These are phyloP conservation scores for Ilex aquifolium DNA, from an alignment of 257 asterid species.

Conservation along the genomic window DNA sequence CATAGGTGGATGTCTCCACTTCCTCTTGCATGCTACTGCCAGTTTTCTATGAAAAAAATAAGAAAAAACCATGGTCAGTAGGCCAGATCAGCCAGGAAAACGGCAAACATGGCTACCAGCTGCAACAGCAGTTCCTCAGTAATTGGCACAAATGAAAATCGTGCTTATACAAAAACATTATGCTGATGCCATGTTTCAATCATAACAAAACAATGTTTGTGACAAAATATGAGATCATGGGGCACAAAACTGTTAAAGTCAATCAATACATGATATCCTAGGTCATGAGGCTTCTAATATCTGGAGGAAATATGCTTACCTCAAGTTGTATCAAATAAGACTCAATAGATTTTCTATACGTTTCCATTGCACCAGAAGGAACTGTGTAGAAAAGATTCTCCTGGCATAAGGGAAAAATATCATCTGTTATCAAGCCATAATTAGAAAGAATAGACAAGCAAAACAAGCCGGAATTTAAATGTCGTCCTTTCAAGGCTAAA, in stretches of 20 bases:
- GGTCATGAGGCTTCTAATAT: too few species aligned
- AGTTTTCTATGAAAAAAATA: conserved; percentile 42
- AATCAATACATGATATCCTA: conserved; percentile 7
- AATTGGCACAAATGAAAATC: too few species aligned
- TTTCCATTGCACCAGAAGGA: conserved; percentile 59
- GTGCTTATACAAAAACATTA: too few species aligned
- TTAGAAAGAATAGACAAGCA: conserved; percentile 10
- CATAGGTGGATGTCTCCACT: conserved; percentile 73
- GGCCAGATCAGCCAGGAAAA: conserved; percentile 11
- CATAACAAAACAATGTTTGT: too few species aligned
- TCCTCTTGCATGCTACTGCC: conserved; percentile 60
- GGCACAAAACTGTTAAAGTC: not conserved
- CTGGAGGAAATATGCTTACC: conserved; percentile 35
- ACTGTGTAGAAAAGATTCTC: conserved; percentile 70
- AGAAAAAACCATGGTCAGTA: conserved; percentile 1
- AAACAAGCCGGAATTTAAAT: conserved; percentile 9
- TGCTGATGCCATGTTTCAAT: too few species aligned
- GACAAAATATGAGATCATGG: too few species aligned
- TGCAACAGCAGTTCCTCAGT: too few species aligned
- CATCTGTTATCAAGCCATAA: conserved; percentile 6
- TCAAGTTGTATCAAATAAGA: conserved; percentile 48
- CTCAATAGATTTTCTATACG: conserved; percentile 60
- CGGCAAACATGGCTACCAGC: not conserved
- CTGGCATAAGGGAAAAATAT: conserved; percentile 33
- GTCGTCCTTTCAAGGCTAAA: too few species aligned